Base-by-base conservation (phyloP, 257 asterid species). In the Fraxinus excelsior region DNA sequence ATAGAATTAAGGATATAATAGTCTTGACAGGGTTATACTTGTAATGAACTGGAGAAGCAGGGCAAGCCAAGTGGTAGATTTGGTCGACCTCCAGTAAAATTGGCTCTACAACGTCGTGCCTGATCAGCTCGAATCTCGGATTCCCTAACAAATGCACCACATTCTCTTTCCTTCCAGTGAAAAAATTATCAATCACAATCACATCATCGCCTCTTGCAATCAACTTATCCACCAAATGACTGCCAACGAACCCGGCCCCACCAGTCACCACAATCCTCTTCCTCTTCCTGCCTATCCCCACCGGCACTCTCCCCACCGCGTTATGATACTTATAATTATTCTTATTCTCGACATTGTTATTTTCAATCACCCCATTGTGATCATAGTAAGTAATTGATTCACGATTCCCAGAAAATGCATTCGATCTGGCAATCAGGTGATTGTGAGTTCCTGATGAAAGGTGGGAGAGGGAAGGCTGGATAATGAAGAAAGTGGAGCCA, bases 1-100 rank as follows among this genome's bases (percentile, higher is more conserved):
- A 53, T 18, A 6, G 83, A 69, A 74, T 86, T 25, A 80, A 90
- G 96, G 96, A 90, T 90, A 90, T 90, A 81, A 90, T 90, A 62
- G 96, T 90, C 86, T 90, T 90, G 77, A 90, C 93, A 1, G 96
- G 96, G 56, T 90, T 90, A 44, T 88, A 88, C 85, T 90, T 90
- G 44, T 90, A 88, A 83, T 90, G 88, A 81, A 90, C 92, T 0
- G 96, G 93, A 25, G 96, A 90, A 34, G 96, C 96, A 12, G 96
- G 96, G 81, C 96, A 90, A 6, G 93, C 96, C 84, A 90, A 82
- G 74, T 90, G 96, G 81, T 90, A 90, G 89, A 90, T 90, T 87
- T 90, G 96, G 85, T 90, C 96, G 46, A 90, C 96, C 86, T 90
- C 96, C 81, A 90, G 46, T 93, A 90, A 74, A 80, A 90, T 90